Base-by-base conservation (phyloP, 345 rosid species). In the Acer negundo region DNA sequence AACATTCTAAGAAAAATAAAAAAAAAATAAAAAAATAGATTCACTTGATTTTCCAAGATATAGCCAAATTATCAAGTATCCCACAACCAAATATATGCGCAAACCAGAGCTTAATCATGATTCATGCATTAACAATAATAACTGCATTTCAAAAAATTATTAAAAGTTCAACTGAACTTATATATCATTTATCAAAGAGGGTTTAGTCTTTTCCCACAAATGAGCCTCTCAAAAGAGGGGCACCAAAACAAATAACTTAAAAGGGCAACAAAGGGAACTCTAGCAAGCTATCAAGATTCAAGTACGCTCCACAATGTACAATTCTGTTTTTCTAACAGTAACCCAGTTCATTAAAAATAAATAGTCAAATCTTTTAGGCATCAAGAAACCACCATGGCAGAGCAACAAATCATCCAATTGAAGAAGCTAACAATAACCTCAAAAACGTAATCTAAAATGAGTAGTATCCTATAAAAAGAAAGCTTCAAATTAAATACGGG, bases 401-500 rank as follows among this genome's bases (percentile, higher is more conserved):
- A 42, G 31, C 19, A 23, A 7, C 55, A 59, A 9, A 35, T 35
- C 38, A 72, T 55, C 38, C 12, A 16, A 19, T 16, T n/a, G 7
- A 64, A 63, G n/a, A n/a, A n/a, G 10, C 67, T 47, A 51, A 65
- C 65, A 75, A 35, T 51, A 55, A 13, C 42, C 40, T 67, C 17
- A 22, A 4, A 22, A n/a, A 40, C 24, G 49, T 13, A 51, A 35
- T 53, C 47, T 71, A 53, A 46, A 38, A 49, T 20, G 55, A 35
- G 42, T 76, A 69, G 26, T 22, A 53, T 63, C 56, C 56, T 56
- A 76, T 6, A 26, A 46, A 66, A 42, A 70, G 23, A 47, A 74
- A 35, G 12, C 65, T 20, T 64, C 22, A 64, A 79, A 59, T 58
- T 58, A 20, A 58, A 19, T 58, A 4, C 38, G 6, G 6, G 38